Evolutionary conservation across 176 grass and related monocot genomes (phyloP).

Genomic region (Oryza longistaminata): DNA sequence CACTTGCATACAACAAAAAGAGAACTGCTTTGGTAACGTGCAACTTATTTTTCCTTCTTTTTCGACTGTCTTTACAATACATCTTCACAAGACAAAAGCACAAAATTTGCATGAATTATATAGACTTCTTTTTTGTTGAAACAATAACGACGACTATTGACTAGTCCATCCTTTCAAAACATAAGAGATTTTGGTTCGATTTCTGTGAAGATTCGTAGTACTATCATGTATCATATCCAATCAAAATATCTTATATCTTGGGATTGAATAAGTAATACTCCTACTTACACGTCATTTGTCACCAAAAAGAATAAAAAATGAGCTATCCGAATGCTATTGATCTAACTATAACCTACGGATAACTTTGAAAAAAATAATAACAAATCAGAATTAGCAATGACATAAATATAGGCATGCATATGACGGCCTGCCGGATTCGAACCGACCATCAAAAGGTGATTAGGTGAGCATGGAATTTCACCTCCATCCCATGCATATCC

Average conservation of each 20-base stretch:
- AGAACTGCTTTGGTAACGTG: not conserved
- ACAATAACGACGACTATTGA: too few species aligned
- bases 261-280: not conserved
- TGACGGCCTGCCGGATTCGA: constrained; percentile 56
- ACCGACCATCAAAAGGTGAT: constrained; percentile 38
- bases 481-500: not conserved
- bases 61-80: not conserved
- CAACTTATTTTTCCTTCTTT: not conserved
- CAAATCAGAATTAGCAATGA: not conserved
- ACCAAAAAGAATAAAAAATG: not conserved
- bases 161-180: not conserved
- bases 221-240: too few species aligned
- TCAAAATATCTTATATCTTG: too few species aligned
- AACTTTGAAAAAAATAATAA: not conserved
- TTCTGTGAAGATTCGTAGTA: too few species aligned
- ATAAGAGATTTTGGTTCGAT: too few species aligned
- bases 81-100: not conserved
- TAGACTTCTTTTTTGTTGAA: not conserved
- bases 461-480: constrained; percentile 20
- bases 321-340: not conserved
- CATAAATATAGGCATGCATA: not conserved
- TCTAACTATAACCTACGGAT: not conserved
- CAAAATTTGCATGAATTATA: not conserved
- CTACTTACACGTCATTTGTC: not conserved
- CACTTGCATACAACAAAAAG: not conserved